These are phyloP conservation scores for Botrytis elliptica DNA, from an alignment of 2,329 filamentous ascomycete genomes.

Conservation along the genomic window DNA sequence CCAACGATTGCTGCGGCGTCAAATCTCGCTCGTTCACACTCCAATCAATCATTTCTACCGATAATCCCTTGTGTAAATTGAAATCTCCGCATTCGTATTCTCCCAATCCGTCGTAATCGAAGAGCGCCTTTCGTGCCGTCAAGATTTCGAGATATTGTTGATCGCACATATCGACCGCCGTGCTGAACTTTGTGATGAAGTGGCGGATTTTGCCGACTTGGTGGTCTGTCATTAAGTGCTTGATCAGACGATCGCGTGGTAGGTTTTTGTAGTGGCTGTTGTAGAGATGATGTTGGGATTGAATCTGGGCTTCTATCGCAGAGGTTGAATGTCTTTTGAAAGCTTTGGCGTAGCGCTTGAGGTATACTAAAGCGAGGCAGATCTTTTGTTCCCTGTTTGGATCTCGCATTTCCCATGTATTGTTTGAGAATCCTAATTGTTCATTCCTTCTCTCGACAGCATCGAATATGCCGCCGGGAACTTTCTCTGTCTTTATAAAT, in stretches of 20 bases:
- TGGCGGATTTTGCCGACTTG: neutral
- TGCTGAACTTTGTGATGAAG: neutral
- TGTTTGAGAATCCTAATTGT: neutral
- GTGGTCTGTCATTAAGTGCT: neutral
- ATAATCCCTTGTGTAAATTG: neutral
- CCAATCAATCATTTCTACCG: constrained; percentile 9
- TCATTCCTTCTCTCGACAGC: neutral
- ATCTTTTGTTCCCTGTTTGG: neutral
- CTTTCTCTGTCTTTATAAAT: constrained; percentile 8
- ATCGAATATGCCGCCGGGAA: neutral
- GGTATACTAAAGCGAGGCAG: neutral
- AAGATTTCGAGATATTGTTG: constrained; percentile 8
- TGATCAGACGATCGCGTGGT: neutral
- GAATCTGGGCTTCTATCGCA: neutral
- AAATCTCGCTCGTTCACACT: neutral
- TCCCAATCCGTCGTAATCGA: neutral
- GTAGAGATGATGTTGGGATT: neutral
- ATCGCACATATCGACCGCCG: neutral
- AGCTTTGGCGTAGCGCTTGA: neutral
- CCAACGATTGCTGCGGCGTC: neutral
- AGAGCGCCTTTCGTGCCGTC: neutral
- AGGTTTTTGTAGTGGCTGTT: neutral
- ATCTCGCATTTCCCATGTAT: neutral
- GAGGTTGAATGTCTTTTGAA: neutral
- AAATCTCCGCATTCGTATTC: neutral